These are phyloP conservation scores for Eucalyptus shirleyi DNA, from an alignment of 345 rosid genomes.

Conservation along the genomic window DNA sequence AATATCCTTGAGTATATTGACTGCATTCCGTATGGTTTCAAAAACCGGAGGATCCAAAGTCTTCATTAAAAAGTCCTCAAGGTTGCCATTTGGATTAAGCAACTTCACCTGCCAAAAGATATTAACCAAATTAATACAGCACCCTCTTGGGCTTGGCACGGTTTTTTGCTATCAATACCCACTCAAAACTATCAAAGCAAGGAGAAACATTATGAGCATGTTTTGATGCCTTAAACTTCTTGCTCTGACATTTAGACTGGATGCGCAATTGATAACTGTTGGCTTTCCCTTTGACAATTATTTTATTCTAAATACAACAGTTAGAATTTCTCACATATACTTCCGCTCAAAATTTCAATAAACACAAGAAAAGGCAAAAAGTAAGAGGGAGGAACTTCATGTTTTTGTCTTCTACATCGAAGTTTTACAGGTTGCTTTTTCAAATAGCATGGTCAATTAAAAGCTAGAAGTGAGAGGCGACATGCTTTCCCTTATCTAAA, in stretches of 20 bases:
- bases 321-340: neutral
- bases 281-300: neutral
- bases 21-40: constrained; percentile 61
- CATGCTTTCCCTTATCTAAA: neutral
- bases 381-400: neutral
- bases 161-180: neutral
- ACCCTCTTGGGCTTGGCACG: neutral
- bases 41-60: constrained; percentile 84
- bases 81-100: constrained; percentile 60
- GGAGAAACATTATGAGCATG: neutral
- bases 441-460: neutral
- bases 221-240: neutral
- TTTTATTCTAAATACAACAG: neutral
- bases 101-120: constrained; percentile 56
- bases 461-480: neutral
- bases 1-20: constrained; percentile 61
- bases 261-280: neutral
- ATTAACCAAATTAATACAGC: neutral
- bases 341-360: neutral
- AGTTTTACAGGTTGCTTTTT: neutral
- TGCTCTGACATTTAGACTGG: neutral
- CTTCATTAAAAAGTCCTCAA: constrained; percentile 59
- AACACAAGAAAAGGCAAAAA: neutral
- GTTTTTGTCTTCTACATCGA: neutral
- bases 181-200: neutral